Evolutionary conservation across 192 early-diverging fungal genomes (phyloP).

Genomic region (Coemansia guatemalensis): DNA sequence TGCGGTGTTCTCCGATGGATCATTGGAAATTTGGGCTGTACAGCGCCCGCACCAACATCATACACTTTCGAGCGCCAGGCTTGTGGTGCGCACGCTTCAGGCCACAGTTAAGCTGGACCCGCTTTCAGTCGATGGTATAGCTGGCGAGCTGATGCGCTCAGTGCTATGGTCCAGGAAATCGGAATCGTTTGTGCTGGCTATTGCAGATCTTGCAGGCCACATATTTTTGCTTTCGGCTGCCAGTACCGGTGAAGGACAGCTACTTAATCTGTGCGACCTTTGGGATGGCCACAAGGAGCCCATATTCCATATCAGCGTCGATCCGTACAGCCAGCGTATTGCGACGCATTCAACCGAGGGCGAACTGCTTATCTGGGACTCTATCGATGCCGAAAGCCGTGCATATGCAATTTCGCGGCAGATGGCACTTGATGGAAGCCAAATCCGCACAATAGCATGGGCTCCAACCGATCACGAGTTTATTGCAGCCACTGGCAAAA

Average conservation of each 20-base stretch:
- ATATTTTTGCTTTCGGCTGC: constrained; percentile 29
- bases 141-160: constrained; percentile 1
- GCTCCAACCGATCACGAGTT: constrained; percentile 48
- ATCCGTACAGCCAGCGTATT: constrained; percentile 47
- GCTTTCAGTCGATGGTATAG: neutral
- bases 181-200: constrained; percentile 8
- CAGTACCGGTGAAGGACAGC: too few species aligned
- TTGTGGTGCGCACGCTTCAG: constrained; percentile 13
- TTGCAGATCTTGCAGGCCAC: constrained; percentile 39
- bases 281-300: constrained; percentile 53
- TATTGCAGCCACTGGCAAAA: constrained; percentile 44
- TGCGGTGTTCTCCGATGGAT: constrained; percentile 39
- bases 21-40: constrained; percentile 35
- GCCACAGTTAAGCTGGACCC: neutral
- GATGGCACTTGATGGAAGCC: constrained; percentile 42
- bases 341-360: constrained; percentile 48
- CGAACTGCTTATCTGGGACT: constrained; percentile 52
- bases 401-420: constrained; percentile 28
- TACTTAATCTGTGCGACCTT: constrained; percentile 19
- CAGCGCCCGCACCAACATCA: neutral
- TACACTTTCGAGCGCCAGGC: constrained; percentile 2
- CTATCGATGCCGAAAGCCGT: constrained; percentile 1
- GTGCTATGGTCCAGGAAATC: constrained; percentile 10
- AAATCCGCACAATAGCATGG: constrained; percentile 52
- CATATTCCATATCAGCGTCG: constrained; percentile 53